Base-by-base conservation (phyloP, 1,284 basidiomycete genomes). In the Puccinia hordei region DNA sequence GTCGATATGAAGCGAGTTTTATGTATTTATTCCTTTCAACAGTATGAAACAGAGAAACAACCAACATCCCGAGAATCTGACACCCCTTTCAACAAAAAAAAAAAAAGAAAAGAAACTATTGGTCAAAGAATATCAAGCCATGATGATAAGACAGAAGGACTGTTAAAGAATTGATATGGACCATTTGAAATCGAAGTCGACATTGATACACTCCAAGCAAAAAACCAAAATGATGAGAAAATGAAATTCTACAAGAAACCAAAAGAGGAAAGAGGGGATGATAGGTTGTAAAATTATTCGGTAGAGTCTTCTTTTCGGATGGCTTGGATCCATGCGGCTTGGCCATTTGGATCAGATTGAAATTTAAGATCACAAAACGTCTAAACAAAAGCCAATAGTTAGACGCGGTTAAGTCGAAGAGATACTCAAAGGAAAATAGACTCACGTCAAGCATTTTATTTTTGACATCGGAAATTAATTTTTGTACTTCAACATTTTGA, bases 251-350 rank as follows among this genome's bases (percentile, higher is more conserved):
- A 63, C 30, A 63, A 63, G 38, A 63, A 41, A 63, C 30, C 17
- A 63, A 63, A 63, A n/a, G 24, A 35, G 35, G 30, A 35, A 35
- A 63, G 38, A 33, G 35, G 9, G 24, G 38, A 63, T 15, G 22
- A 35, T 35, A 5, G n/a, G 27, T 63, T 63, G 17, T 35, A 9
- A 12, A 24, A 9, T 63, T 63, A 63, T 17, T 63, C 30, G 15
- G 33, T 63, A 35, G 61, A 10, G 8, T 63, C 59, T 33, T 61
- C 19, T 3, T 33, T 59, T 19, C 35, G 57, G 27, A 78, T 41
- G 9, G 75, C 75, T 78, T 78, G 30, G 17, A 66, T 78, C 75
- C 75, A 78, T n/a, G 75, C 75, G 12, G 65, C 53, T 59, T 53
- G 63, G n/a, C 75, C 75, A 24, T 19, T 41, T 0, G 61, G 44